phyloP scores from a whole-genome alignment of 495 filamentous ascomycete species.

The Penicillium lagena region DNA sequence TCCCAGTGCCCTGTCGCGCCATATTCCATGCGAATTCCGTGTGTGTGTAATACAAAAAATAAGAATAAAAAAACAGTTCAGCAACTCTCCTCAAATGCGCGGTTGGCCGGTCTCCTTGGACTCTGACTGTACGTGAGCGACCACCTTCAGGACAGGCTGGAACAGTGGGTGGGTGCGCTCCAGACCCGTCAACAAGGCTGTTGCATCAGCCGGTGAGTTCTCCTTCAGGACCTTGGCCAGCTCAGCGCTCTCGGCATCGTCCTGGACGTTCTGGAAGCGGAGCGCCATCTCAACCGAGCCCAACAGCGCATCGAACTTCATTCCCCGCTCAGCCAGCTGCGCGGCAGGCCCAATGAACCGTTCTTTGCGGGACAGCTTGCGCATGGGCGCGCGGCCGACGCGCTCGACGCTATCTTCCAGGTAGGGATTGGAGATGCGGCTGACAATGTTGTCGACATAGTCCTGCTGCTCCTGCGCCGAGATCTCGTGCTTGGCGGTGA shows the following conservation, averaged over 20 bases:
- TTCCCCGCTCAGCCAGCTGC: conserved; percentile 70
- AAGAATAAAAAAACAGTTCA: not conserved
- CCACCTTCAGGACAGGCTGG: conserved; percentile 59
- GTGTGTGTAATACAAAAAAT: too few relatives aligned
- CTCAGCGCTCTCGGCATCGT: conserved; percentile 77
- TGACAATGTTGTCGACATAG: conserved; percentile 89
- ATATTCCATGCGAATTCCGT: conserved; percentile 22
- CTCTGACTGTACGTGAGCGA: conserved; percentile 67
- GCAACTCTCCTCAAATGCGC: conserved; percentile 12
- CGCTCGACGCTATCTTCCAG: conserved; percentile 90
- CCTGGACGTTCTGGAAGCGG: conserved; percentile 86
- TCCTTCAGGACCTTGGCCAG: conserved; percentile 76
- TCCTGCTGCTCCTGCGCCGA: conserved; percentile 67
- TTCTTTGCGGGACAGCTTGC: conserved; percentile 88
- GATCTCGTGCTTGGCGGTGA: conserved; percentile 81
- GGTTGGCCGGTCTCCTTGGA: conserved; percentile 33
- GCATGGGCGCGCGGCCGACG: conserved; percentile 87
- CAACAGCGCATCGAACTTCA: conserved; percentile 62
- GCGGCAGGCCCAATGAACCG: conserved; percentile 91
- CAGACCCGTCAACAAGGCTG: conserved; percentile 70
- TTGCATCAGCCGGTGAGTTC: conserved; percentile 56
- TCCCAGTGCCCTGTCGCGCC: conserved; percentile 26
- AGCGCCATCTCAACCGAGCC: conserved; percentile 79
- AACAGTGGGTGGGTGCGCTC: conserved; percentile 67
- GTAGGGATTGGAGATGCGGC: conserved; percentile 89